Evolutionary conservation across 1,284 basidiomycete genomes (phyloP), one percentile per base, ranked within the genome.

Genomic region (Boletus sp.): DNA sequence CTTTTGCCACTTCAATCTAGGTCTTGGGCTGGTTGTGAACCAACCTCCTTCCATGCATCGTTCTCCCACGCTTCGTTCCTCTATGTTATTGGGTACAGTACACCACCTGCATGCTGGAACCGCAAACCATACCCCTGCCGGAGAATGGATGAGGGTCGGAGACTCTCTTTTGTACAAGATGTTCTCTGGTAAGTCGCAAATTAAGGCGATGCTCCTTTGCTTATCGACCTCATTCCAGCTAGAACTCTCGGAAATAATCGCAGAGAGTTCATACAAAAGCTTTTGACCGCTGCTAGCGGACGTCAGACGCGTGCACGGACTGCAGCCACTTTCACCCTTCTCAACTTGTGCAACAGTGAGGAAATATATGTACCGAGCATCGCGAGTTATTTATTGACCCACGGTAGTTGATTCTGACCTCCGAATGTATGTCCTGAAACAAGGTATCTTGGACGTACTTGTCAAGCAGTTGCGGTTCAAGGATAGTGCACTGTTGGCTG

Each of bases 61-160:
- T 34, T 48, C 47, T 8, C 47, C 47, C 14, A 48, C 47, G n/a
- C 35, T 48, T 12, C 47, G 47, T 38, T 48, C 47, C 30, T 48
- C 47, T 3, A 46, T 36, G 3, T 7, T 48, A 12, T 27, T 48
- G 8, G 43, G 43, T n/a, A 46, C 47, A 17, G 47, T 48, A 14
- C 43, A 38, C n/a, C 38, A 49, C n/a, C 25, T 49, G 2, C 47
- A 49, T 7, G 47, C 47, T n/a, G 47, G 47, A 35, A 39, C 25
- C 4, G 13, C 20, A 23, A 49, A 49, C 30, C 47, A 8, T 13
- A 49, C 47, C 5, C 47, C 47, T 7, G 47, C 44, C 13, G 19
- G 37, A 23, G 44, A 49, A 19, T 49, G 47, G 47, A 48, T 48
- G 47, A 47, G 47, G 20, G 35, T 49, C 13, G 47, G 47, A 23